A percentile compares a stretch with the other conserved stretches of the same genome.
phyloP scores from a whole-genome alignment of 257 asterid genomes.

The Primulina huaijiensis region DNA sequence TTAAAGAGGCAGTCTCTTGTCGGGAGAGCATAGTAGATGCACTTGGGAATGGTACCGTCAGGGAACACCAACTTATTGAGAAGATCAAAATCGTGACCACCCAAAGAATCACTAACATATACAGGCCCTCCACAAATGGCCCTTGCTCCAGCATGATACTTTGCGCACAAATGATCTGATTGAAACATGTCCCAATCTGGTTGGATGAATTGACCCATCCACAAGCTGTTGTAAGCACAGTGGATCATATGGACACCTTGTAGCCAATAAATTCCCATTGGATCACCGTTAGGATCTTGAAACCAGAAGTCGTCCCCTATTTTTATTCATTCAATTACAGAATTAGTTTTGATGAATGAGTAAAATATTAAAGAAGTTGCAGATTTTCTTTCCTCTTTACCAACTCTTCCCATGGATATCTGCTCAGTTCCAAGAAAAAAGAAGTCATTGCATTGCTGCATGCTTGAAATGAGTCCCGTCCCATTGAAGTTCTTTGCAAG shows the following conservation, averaged over 20 bases:
- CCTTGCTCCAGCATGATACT: constrained; percentile 44
- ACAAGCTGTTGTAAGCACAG: constrained; percentile 44
- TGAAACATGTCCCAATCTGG: constrained; percentile 59
- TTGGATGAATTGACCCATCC: constrained; percentile 47
- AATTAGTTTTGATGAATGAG: not conserved
- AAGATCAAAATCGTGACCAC: constrained; percentile 39
- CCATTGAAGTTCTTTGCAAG: constrained; percentile 39
- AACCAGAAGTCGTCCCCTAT: constrained; percentile 53
- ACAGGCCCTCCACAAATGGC: constrained; percentile 52
- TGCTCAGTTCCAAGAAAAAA: constrained; percentile 45
- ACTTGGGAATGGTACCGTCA: constrained; percentile 42
- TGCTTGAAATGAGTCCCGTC: constrained; percentile 47
- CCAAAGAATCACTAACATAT: constrained; percentile 43
- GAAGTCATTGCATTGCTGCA: constrained; percentile 59
- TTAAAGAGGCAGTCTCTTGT: constrained; percentile 50
- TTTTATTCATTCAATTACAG: not conserved
- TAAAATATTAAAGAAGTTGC: not conserved
- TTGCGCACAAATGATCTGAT: constrained; percentile 44
- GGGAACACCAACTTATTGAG: constrained; percentile 42
- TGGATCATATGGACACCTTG: constrained; percentile 53
- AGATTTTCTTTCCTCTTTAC: constrained; percentile 18
- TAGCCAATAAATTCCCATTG: constrained; percentile 47
- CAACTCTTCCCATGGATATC: constrained; percentile 48
- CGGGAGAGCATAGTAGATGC: constrained; percentile 50
- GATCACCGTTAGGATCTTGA: constrained; percentile 48